These are phyloP conservation scores for Curvularia sp. DNA, from an alignment of 2,329 filamentous ascomycete genomes.

Conservation along the genomic window DNA sequence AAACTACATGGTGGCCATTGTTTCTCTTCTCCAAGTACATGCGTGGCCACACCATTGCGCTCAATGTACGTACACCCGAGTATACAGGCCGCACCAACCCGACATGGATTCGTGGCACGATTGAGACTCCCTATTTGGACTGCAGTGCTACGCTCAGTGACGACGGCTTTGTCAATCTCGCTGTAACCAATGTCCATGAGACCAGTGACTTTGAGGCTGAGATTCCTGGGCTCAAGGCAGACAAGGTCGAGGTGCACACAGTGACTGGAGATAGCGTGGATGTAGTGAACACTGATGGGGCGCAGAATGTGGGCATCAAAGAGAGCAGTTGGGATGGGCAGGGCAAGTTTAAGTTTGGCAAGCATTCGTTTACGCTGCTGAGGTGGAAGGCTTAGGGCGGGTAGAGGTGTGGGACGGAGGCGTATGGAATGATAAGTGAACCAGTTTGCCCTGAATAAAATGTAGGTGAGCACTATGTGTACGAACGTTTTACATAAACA, in stretches of 20 bases:
- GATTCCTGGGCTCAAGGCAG: conserved; percentile 61
- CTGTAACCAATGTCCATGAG: conserved; percentile 74
- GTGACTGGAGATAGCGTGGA: conserved; percentile 65
- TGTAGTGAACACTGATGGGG: conserved; percentile 67
- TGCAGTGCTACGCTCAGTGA: conserved; percentile 67
- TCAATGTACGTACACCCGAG: conserved; percentile 67
- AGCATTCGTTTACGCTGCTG: conserved; percentile 73
- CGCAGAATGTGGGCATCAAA: conserved; percentile 67
- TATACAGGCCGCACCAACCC: conserved; percentile 74
- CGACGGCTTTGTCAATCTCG: conserved; percentile 68
- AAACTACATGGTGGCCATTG: conserved; percentile 78
- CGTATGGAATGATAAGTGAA: neutral
- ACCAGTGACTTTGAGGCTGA: conserved; percentile 65
- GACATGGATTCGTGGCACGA: conserved; percentile 67
- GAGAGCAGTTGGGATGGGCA: conserved; percentile 70
- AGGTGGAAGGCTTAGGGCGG: conserved; percentile 55
- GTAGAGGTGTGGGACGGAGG: neutral
- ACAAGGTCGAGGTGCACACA: conserved; percentile 65
- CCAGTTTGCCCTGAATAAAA: no score
- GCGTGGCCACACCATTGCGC: conserved; percentile 72
- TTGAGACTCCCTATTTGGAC: conserved; percentile 75
- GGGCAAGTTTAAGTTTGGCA: conserved; percentile 69
- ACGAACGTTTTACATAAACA: no score
- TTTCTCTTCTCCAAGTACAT: conserved; percentile 74
- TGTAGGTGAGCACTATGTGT: no score